These are phyloP conservation scores for Aspergillus olivimuriae DNA, from an alignment of 495 filamentous ascomycete species.

Conservation along the genomic window DNA sequence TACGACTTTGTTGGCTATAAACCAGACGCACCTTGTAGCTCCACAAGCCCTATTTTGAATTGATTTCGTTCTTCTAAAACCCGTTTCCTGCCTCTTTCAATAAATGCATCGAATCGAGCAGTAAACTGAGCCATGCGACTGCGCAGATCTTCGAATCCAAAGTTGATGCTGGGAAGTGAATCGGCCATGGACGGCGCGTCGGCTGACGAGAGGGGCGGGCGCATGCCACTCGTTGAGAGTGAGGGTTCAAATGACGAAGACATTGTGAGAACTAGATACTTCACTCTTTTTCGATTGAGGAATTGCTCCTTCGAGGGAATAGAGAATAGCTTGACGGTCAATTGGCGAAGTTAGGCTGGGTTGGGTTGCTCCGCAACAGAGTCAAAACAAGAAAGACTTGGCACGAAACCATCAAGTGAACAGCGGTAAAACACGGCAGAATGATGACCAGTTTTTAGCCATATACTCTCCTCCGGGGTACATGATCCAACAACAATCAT, in stretches of 20 bases:
- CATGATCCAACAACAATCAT: too few species aligned
- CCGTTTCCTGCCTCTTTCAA: slow-evolving; percentile 80
- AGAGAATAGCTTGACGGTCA: too few species aligned
- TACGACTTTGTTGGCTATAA: not conserved
- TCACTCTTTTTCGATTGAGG: slow-evolving; percentile 18
- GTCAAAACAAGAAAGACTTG: too few species aligned
- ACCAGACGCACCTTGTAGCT: slow-evolving; percentile 66
- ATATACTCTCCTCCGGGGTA: too few species aligned
- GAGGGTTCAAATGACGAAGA: slow-evolving; percentile 69
- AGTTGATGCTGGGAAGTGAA: slow-evolving; percentile 82
- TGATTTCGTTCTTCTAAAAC: slow-evolving; percentile 90
- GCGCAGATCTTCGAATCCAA: slow-evolving; percentile 93
- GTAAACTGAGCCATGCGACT: slow-evolving; percentile 94
- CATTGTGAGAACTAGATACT: slow-evolving; percentile 36
- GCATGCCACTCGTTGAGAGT: slow-evolving; percentile 66
- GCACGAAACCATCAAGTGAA: too few species aligned
- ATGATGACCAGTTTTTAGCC: too few species aligned
- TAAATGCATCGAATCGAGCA: slow-evolving; percentile 84
- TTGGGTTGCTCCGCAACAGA: slow-evolving; percentile 33
- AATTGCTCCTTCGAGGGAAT: too few species aligned
- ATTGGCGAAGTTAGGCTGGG: too few species aligned
- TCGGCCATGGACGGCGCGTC: slow-evolving; percentile 65
- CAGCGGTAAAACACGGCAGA: not conserved
- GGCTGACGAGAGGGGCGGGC: slow-evolving; percentile 54
- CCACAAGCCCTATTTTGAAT: slow-evolving; percentile 82